These are phyloP conservation scores for Chytriomyces sp. DNA, from an alignment of 192 early-diverging fungal species.

Conservation along the genomic window DNA sequence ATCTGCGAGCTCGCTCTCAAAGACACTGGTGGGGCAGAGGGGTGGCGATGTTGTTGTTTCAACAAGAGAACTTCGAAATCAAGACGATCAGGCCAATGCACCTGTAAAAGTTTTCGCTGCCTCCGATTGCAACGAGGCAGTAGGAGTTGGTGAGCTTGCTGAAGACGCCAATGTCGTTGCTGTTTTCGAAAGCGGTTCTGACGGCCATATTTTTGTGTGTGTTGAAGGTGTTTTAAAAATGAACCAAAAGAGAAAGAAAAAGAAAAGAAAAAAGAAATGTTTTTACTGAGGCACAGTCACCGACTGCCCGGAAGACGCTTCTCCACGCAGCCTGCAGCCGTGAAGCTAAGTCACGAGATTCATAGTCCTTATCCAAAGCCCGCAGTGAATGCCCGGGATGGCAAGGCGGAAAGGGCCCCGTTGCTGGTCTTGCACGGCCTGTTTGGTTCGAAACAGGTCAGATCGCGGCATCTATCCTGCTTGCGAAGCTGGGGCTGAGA, in stretches of 20 bases:
- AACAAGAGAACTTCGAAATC: neutral
- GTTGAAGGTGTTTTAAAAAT: neutral
- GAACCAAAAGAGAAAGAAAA: conserved; percentile 20
- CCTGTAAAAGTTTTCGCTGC: conserved; percentile 99
- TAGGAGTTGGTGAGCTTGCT: conserved; percentile 97
- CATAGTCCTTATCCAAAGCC: neutral
- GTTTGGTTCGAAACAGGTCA: conserved; percentile 17
- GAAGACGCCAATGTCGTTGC: conserved; percentile 99
- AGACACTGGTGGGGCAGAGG: conserved; percentile 64
- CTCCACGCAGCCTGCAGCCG: neutral
- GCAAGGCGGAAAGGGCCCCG: neutral
- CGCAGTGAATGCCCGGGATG: neutral
- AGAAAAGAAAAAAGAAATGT: conserved; percentile 22
- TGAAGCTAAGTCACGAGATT: conserved; percentile 7
- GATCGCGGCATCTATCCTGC: neutral
- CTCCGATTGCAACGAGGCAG: conserved; percentile 95
- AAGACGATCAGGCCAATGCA: conserved; percentile 34
- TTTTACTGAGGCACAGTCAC: neutral
- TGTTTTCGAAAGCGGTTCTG: conserved; percentile 97
- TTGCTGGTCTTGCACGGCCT: conserved; percentile 29
- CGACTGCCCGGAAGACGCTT: neutral
- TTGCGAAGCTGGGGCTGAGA: too few relatives aligned
- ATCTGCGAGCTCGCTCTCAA: conserved; percentile 93
- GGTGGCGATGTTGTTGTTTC: conserved; percentile 17
- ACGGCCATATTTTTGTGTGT: conserved; percentile 32